Evolutionary conservation across 176 grass and related monocot genomes (phyloP).

Genomic region (Eragrostis nindensis): DNA sequence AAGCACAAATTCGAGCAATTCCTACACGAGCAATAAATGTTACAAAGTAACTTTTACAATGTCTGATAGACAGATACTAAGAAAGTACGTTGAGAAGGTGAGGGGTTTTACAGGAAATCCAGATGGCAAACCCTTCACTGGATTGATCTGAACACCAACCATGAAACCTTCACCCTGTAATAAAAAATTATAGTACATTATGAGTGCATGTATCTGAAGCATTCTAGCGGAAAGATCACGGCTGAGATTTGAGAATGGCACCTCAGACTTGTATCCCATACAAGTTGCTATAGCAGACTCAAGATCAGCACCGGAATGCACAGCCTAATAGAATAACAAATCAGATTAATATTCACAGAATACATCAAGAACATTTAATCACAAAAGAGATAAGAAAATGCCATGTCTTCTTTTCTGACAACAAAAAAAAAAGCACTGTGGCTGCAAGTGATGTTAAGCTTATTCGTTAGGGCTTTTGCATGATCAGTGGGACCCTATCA

Average conservation of each 20-base stretch:
- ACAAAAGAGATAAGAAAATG: constrained; percentile 27
- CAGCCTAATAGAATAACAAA: constrained; percentile 64
- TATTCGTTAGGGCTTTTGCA: neutral
- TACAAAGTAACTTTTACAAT: constrained; percentile 36
- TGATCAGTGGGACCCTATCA: neutral
- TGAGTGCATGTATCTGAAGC: constrained; percentile 5
- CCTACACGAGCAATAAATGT: constrained; percentile 50
- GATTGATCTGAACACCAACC: constrained; percentile 96
- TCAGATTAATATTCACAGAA: constrained; percentile 29
- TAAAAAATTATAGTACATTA: constrained; percentile 6
- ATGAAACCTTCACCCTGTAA: constrained; percentile 96
- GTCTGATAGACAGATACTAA: neutral
- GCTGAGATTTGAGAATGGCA: constrained; percentile 42
- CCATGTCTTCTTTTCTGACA: neutral
- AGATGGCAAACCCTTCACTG: constrained; percentile 86
- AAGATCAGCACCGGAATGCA: constrained; percentile 97
- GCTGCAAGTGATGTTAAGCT: constrained; percentile 13
- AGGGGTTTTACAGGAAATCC: constrained; percentile 78
- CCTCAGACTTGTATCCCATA: constrained; percentile 95
- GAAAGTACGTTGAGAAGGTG: constrained; percentile 19
- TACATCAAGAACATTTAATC: constrained; percentile 25
- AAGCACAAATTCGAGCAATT: constrained; percentile 81
- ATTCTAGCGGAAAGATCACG: constrained; percentile 33
- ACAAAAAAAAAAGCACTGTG: constrained; percentile 3
- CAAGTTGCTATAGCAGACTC: constrained; percentile 91